Percentiles rank a stretch among this genome's conserved stretches.
Evolutionary conservation across 2,329 filamentous ascomycete genomes (phyloP).

Genomic region (Exophiala bonariae): DNA sequence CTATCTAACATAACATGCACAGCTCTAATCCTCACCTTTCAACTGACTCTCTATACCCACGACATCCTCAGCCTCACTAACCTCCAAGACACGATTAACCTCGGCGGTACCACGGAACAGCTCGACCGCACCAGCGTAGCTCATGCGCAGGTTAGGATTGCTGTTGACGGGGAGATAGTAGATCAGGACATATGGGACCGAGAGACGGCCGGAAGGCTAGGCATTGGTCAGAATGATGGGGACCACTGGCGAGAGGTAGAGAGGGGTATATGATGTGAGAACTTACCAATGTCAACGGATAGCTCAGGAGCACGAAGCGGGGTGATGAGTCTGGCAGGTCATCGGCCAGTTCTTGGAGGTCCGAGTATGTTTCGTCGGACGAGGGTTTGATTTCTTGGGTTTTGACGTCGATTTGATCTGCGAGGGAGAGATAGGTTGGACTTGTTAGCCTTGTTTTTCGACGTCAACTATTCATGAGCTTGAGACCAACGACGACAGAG

Average conservation of each 20-base stretch:
- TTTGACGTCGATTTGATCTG: slow-evolving; percentile 77
- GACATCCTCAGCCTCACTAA: slow-evolving; percentile 77
- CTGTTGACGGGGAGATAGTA: slow-evolving; percentile 94
- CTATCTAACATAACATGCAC: too few relatives aligned
- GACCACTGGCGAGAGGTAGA: not conserved
- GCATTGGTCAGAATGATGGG: not conserved
- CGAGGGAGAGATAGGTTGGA: not conserved
- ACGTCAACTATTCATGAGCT: too few relatives aligned
- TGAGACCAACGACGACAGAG: too few relatives aligned
- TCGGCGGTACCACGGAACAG: slow-evolving; percentile 91
- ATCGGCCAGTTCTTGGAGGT: slow-evolving; percentile 77
- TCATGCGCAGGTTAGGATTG: slow-evolving; percentile 83
- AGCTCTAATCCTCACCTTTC: slow-evolving; percentile 38
- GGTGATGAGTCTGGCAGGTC: slow-evolving; percentile 92
- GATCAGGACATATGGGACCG: slow-evolving; percentile 89
- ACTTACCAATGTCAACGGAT: slow-evolving; percentile 80
- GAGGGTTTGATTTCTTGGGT: slow-evolving; percentile 86
- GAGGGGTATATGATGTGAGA: slow-evolving; percentile 7
- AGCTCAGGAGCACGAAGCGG: slow-evolving; percentile 84
- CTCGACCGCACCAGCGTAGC: slow-evolving; percentile 95
- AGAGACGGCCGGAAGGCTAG: slow-evolving; percentile 67
- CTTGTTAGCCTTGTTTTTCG: too few relatives aligned
- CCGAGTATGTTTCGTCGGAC: slow-evolving; percentile 77
- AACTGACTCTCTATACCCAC: slow-evolving; percentile 74
- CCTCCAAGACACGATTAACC: slow-evolving; percentile 83